Base-by-base conservation (phyloP, 441 rosid species). In the Pelargonium cotyledonis region DNA sequence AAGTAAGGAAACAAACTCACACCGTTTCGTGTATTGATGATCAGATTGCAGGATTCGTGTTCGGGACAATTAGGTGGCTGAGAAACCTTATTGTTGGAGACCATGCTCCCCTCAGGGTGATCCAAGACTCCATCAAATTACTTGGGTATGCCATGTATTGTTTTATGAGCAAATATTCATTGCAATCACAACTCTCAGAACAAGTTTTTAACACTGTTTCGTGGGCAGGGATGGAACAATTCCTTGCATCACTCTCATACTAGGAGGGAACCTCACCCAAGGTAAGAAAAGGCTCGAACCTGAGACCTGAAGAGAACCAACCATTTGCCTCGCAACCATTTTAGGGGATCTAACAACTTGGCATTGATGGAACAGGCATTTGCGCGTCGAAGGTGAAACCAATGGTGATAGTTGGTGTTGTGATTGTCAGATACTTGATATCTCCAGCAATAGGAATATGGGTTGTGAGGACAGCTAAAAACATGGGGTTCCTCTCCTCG, bases 161-260 rank as follows among this genome's bases (percentile, higher is more conserved):
- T 18, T 1, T 1, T 57, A 44, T 55, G 16, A 3, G n/a, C 21
- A 21, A 11, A 38, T 44, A 29, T 40, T 10, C 55, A 0, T 26
- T 12, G 12, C 14, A 23, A n/a, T 5, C 72, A 71, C 78, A 81
- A 26, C 29, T 26, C 29, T 26, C 29, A 26, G 1, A 26, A 26
- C 29, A n/a, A n/a, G n/a, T n/a, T n/a, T n/a, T n/a, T n/a, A n/a
- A n/a, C n/a, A n/a, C n/a, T n/a, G n/a, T n/a, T n/a, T n/a, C n/a
- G n/a, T n/a, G n/a, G n/a, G n/a, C n/a, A n/a, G 85, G 75, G 79
- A 79, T 31, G 85, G 72, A 31, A 83, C 86, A 0, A 79, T 83
- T 64, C 86, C 86, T 75, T 79, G 84, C 70, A 79, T 83, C 63
- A 83, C 86, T 41, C 78, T 83, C 70, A 83, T 80, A 70, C 75